A percentile compares a stretch with the other conserved stretches of the same genome.
Evolutionary conservation across 345 rosid species (phyloP).

Genomic region (Erodium maritimum): DNA sequence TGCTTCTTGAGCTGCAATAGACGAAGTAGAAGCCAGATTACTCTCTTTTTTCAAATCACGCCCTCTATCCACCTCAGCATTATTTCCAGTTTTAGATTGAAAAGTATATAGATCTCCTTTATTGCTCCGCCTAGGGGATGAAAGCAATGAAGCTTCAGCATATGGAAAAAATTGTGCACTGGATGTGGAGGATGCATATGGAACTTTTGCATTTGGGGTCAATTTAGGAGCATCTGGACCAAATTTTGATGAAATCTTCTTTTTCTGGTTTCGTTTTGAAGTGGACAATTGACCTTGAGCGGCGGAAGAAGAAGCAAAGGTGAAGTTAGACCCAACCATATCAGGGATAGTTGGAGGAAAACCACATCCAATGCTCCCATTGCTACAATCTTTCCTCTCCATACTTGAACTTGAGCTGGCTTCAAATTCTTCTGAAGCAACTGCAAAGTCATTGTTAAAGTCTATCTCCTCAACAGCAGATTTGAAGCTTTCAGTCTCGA

Average conservation of each 20-base stretch:
- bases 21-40: slow-evolving; percentile 24
- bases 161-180: slow-evolving; percentile 29
- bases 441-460: slow-evolving; percentile 29
- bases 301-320: slow-evolving; percentile 59
- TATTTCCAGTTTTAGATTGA: slow-evolving; percentile 22
- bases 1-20: slow-evolving; percentile 60
- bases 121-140: slow-evolving; percentile 23
- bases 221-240: slow-evolving; percentile 27
- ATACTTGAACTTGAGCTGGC: slow-evolving; percentile 40
- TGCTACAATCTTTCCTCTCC: slow-evolving; percentile 40
- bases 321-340: slow-evolving; percentile 41
- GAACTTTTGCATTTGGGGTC: slow-evolving; percentile 25
- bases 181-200: slow-evolving; percentile 27
- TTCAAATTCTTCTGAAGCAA: slow-evolving; percentile 44
- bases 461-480: slow-evolving; percentile 79
- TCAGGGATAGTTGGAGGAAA: slow-evolving; percentile 31
- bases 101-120: slow-evolving; percentile 25
- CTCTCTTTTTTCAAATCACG: slow-evolving; percentile 31
- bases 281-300: slow-evolving; percentile 31
- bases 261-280: slow-evolving; percentile 33
- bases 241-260: slow-evolving; percentile 33
- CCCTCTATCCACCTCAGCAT: slow-evolving; percentile 25
- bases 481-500: slow-evolving; percentile 85
- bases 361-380: slow-evolving; percentile 19
- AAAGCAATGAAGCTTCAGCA: slow-evolving; percentile 30